Evolutionary conservation across 2,329 filamentous ascomycete genomes (phyloP).

Genomic region (Lecanosticta acicola): DNA sequence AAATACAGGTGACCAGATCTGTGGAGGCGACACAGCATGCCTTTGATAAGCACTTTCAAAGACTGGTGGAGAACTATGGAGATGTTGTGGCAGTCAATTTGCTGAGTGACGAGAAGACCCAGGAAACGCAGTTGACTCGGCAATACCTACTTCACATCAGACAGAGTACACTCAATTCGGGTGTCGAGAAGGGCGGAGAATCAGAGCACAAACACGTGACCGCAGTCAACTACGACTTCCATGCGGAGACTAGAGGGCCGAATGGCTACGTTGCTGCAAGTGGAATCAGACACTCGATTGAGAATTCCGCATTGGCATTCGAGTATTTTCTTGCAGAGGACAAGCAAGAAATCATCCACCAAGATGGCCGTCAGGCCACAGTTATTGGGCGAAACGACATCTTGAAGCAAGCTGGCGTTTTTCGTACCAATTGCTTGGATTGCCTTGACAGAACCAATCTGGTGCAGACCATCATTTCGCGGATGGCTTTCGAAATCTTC

Average conservation of each 20-base stretch:
- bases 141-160: conserved; percentile 73
- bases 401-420: conserved; percentile 89
- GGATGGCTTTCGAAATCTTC: conserved; percentile 85
- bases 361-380: conserved; percentile 35
- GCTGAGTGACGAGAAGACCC: conserved; percentile 81
- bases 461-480: conserved; percentile 91
- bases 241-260: conserved; percentile 83
- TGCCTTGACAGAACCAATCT: conserved; percentile 94
- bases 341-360: conserved; percentile 46
- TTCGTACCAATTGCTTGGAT: conserved; percentile 92
- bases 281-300: conserved; percentile 72
- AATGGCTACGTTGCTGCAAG: conserved; percentile 86
- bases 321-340: conserved; percentile 87
- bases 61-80: conserved; percentile 80
- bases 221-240: conserved; percentile 90
- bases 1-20: conserved; percentile 84
- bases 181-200: conserved; percentile 40
- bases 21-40: conserved; percentile 86
- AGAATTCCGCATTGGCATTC: conserved; percentile 75
- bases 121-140: conserved; percentile 75
- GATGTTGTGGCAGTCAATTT: conserved; percentile 90
- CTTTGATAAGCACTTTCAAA: conserved; percentile 90
- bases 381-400: conserved; percentile 43
- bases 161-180: conserved; percentile 63
- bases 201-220: conserved; percentile 67